Evolutionary conservation across 225 moss, liverwort and hornwort genomes (phyloP).

Genomic region (Physcomitrellopsis africana): DNA sequence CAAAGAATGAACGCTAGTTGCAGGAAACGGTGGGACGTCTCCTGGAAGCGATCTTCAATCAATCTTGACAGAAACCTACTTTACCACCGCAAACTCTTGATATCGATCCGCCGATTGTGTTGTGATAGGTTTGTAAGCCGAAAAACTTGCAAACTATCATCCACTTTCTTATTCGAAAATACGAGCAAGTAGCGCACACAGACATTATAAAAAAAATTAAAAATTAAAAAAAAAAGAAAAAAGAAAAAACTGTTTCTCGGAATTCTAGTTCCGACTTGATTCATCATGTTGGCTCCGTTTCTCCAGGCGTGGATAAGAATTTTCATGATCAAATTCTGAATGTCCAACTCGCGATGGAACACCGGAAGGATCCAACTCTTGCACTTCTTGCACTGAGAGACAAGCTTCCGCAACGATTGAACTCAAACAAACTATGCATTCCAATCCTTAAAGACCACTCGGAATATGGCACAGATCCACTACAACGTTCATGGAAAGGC

Average conservation of each 20-base stretch:
- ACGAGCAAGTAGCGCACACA: not conserved
- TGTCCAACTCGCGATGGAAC: too few relatives aligned
- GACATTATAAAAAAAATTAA: not conserved
- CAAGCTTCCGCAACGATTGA: not conserved
- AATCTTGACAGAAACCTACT: slow-evolving; percentile 30
- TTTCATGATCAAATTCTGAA: too few relatives aligned
- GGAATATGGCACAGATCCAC: not conserved
- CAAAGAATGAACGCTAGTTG: slow-evolving; percentile 16
- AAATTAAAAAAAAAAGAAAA: too few relatives aligned
- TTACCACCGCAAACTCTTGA: slow-evolving; percentile 27
- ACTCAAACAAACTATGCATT: not conserved
- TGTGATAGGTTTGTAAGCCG: slow-evolving; percentile 12
- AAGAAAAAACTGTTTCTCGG: too few relatives aligned
- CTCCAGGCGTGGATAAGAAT: too few relatives aligned
- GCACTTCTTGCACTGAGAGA: too few relatives aligned
- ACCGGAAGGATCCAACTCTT: too few relatives aligned
- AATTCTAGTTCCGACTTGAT: too few relatives aligned
- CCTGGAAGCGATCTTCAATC: slow-evolving; percentile 5
- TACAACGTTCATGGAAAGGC: slow-evolving; percentile 7
- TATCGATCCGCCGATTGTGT: slow-evolving; percentile 24
- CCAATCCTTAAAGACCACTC: slow-evolving; percentile 5
- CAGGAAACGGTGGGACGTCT: slow-evolving; percentile 18
- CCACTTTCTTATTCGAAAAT: not conserved
- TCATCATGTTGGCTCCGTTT: too few relatives aligned
- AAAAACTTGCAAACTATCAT: slow-evolving; percentile 16